A percentile compares a stretch with the other conserved stretches of the same genome.
These are phyloP conservation scores for Arabis hirsuta DNA, from an alignment of 345 rosid species.

Conservation along the genomic window DNA sequence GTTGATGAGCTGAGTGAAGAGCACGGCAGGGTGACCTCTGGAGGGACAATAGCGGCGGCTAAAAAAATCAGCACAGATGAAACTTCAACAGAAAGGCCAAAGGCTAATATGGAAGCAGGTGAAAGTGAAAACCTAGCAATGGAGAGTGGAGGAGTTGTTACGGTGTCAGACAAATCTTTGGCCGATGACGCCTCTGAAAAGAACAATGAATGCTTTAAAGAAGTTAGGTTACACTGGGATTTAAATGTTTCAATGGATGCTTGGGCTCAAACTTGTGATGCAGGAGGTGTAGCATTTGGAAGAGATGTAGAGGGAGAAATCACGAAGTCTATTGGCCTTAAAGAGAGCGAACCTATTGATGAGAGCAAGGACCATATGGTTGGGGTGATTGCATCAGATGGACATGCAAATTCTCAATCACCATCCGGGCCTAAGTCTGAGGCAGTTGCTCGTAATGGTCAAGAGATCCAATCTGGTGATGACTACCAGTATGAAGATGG, in stretches of 20 bases:
- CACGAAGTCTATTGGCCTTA: conserved; percentile 9
- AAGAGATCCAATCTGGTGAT: conserved; percentile 55
- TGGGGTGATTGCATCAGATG: conserved; percentile 38
- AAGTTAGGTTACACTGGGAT: conserved; percentile 52
- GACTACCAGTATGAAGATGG: conserved; percentile 72
- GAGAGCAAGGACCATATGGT: conserved; percentile 1
- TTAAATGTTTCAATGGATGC: conserved; percentile 58
- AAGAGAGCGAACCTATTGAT: conserved; percentile 14
- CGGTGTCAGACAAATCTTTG: conserved; percentile 29
- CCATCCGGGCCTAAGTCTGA: conserved; percentile 5
- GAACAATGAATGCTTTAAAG: conserved; percentile 22
- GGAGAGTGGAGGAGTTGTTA: conserved; percentile 13
- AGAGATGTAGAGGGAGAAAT: conserved; percentile 16
- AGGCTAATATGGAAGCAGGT: conserved; percentile 10
- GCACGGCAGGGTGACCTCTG: background rate
- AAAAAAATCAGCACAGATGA: conserved; percentile 11
- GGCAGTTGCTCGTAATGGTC: conserved; percentile 20
- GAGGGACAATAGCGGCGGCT: conserved; percentile 1
- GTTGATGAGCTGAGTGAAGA: background rate
- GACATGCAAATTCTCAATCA: conserved; percentile 2
- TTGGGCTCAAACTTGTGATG: conserved; percentile 55
- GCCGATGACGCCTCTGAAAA: conserved; percentile 26
- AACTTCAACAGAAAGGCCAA: conserved; percentile 17
- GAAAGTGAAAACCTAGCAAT: background rate
- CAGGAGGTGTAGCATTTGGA: conserved; percentile 27